phyloP scores from a whole-genome alignment of 768 basidiomycete genomes.

The Boletus edulis region DNA sequence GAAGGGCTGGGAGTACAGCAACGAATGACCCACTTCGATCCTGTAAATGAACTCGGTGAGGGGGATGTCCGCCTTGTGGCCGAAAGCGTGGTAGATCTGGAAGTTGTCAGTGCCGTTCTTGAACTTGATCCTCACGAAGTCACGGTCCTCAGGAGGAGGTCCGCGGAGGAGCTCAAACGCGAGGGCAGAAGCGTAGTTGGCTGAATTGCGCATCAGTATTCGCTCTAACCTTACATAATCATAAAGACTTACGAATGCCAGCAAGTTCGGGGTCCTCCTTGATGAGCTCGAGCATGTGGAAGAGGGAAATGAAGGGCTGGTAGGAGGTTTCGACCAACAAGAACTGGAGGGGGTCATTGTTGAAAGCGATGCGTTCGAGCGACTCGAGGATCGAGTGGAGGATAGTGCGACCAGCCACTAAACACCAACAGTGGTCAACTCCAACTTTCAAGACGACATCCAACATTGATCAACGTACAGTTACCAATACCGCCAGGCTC shows the following conservation, averaged over 20 bases:
- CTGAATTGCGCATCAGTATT: constrained; percentile 36
- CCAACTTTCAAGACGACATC: neutral
- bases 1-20: neutral
- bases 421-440: constrained; percentile 9
- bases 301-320: constrained; percentile 88
- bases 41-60: constrained; percentile 85
- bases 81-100: constrained; percentile 70
- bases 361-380: constrained; percentile 76
- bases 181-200: constrained; percentile 70
- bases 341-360: constrained; percentile 77
- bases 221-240: neutral
- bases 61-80: constrained; percentile 72
- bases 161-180: constrained; percentile 79
- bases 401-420: constrained; percentile 82
- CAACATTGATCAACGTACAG: constrained; percentile 46
- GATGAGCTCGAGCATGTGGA: constrained; percentile 69
- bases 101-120: constrained; percentile 78
- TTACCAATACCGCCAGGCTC: constrained; percentile 71
- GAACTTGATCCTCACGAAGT: constrained; percentile 83
- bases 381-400: constrained; percentile 68
- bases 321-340: constrained; percentile 79
- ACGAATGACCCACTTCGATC: constrained; percentile 52
- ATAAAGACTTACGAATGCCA: constrained; percentile 57
- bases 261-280: constrained; percentile 56
- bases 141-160: constrained; percentile 69